Evolutionary conservation across 257 asterid species (phyloP).

Genomic region (Penstemon newberryi): DNA sequence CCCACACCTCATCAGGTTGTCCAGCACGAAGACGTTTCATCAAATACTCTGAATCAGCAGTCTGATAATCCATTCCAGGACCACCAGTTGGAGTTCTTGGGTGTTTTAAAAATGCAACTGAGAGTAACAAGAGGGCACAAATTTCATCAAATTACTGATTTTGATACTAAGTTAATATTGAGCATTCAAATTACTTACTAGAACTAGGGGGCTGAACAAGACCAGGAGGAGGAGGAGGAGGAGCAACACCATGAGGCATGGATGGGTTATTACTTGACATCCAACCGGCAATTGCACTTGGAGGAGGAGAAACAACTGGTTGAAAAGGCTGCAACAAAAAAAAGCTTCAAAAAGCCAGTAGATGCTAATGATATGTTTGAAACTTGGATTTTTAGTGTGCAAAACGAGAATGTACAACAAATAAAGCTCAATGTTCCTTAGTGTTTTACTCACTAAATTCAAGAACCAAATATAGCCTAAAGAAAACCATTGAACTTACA

Average conservation of each 20-base stretch:
- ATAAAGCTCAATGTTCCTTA: no score
- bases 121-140: background rate
- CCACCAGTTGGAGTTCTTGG: constrained; percentile 81
- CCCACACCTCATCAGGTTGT: constrained; percentile 77
- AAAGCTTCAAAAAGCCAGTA: background rate
- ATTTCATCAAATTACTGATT: background rate
- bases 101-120: constrained; percentile 82
- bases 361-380: constrained; percentile 16
- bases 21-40: constrained; percentile 85
- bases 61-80: constrained; percentile 87
- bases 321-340: constrained; percentile 44
- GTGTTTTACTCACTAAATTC: no score
- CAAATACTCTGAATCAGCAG: constrained; percentile 82
- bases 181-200: constrained; percentile 47
- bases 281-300: constrained; percentile 93
- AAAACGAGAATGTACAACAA: no score
- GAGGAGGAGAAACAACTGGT: constrained; percentile 63
- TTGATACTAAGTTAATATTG: constrained; percentile 10
- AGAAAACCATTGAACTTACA: constrained; percentile 46
- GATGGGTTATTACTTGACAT: constrained; percentile 75
- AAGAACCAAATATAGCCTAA: background rate
- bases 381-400: no score
- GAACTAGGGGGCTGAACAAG: constrained; percentile 53
- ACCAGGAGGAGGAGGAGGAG: constrained; percentile 59
- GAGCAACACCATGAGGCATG: constrained; percentile 56